phyloP scores from a whole-genome alignment of 139 green algal genomes.

The Chloropicon primus region DNA sequence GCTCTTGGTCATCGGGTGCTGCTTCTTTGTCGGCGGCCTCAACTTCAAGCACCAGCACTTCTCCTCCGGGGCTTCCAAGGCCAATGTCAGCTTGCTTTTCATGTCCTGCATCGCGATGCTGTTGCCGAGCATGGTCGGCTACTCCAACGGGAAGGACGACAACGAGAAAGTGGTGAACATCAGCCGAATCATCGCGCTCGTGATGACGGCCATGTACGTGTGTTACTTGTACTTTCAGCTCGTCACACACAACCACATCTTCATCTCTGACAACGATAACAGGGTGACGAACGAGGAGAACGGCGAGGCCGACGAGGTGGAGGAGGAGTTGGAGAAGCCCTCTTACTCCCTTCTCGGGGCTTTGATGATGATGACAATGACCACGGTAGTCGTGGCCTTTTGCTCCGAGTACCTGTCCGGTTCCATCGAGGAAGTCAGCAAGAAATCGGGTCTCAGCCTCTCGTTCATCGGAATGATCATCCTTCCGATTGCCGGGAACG shows the following conservation, averaged over 20 bases:
- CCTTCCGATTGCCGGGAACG: slow-evolving; percentile 77
- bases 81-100: slow-evolving; percentile 57
- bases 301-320: slow-evolving; percentile 12
- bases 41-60: slow-evolving; percentile 57
- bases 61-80: slow-evolving; percentile 50
- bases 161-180: slow-evolving; percentile 27
- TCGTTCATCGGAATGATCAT: slow-evolving; percentile 68
- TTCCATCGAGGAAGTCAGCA: slow-evolving; percentile 53
- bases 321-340: slow-evolving; percentile 34
- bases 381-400: slow-evolving; percentile 2
- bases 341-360: slow-evolving; percentile 42
- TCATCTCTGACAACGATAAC: slow-evolving; percentile 14
- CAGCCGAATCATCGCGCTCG: slow-evolving; percentile 39
- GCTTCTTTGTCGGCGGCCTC: slow-evolving; percentile 66
- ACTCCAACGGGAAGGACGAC: background rate
- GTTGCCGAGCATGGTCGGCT: slow-evolving; percentile 10
- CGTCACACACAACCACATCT: slow-evolving; percentile 48
- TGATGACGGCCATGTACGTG: slow-evolving; percentile 39
- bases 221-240: slow-evolving; percentile 75
- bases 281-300: background rate
- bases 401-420: slow-evolving; percentile 42
- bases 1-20: slow-evolving; percentile 74
- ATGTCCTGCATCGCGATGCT: slow-evolving; percentile 55
- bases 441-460: slow-evolving; percentile 43
- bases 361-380: background rate